These are phyloP conservation scores for Akanthomyces dipterigenus DNA, from an alignment of 2,329 filamentous ascomycete species.

Conservation along the genomic window DNA sequence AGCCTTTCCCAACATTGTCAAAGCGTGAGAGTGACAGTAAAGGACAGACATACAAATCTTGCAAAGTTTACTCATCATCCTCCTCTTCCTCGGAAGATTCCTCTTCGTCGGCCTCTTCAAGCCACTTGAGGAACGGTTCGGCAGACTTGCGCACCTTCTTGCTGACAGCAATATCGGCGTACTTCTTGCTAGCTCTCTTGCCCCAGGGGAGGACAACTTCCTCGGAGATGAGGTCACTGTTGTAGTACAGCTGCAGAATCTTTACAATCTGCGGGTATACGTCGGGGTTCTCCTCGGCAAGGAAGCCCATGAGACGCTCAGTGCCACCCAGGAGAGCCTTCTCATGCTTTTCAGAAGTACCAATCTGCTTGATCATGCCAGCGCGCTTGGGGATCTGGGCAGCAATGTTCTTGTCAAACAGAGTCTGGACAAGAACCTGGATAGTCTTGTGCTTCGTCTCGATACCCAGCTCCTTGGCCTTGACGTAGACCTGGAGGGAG, in stretches of 20 bases:
- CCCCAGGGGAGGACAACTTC: slow-evolving; percentile 89
- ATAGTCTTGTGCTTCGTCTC: slow-evolving; percentile 91
- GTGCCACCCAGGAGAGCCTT: slow-evolving; percentile 93
- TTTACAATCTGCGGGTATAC: slow-evolving; percentile 71
- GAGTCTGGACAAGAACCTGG: slow-evolving; percentile 82
- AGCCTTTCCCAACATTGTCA: background rate
- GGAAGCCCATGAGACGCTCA: slow-evolving; percentile 74
- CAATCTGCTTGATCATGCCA: slow-evolving; percentile 83
- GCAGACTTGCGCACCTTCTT: slow-evolving; percentile 95
- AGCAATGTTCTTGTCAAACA: slow-evolving; percentile 86
- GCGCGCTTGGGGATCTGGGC: slow-evolving; percentile 81
- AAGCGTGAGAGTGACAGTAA: background rate
- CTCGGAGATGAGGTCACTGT: slow-evolving; percentile 82
- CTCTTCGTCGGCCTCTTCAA: slow-evolving; percentile 76
- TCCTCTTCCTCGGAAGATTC: slow-evolving; percentile 55
- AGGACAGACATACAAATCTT: background rate
- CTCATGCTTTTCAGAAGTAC: slow-evolving; percentile 87
- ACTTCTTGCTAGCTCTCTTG: slow-evolving; percentile 95
- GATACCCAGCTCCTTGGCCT: slow-evolving; percentile 93
- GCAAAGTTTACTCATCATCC: slow-evolving; percentile 17
- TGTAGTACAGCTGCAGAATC: slow-evolving; percentile 84
- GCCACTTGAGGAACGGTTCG: slow-evolving; percentile 90
- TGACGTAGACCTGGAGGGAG: slow-evolving; percentile 88
- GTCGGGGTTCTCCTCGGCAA: slow-evolving; percentile 70
- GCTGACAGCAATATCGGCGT: slow-evolving; percentile 80